These are phyloP conservation scores for Phoma sp. DNA, from an alignment of 2,329 filamentous ascomycete genomes.

Conservation along the genomic window DNA sequence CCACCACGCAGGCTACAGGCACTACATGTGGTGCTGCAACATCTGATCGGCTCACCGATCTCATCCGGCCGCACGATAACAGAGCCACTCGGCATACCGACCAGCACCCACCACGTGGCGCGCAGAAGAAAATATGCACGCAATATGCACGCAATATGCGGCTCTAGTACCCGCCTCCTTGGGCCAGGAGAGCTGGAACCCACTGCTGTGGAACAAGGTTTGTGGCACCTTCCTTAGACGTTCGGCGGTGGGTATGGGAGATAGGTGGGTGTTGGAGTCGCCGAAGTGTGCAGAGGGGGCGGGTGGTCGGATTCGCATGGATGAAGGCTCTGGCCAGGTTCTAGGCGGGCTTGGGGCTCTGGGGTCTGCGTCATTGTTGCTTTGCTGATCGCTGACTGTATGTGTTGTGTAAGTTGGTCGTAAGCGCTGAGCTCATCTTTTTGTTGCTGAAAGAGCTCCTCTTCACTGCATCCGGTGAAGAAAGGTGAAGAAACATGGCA, in stretches of 20 bases:
- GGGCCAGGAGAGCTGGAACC: neutral
- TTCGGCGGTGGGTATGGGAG: neutral
- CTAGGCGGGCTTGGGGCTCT: too few species aligned
- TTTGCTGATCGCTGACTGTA: too few species aligned
- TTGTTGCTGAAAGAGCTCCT: too few species aligned
- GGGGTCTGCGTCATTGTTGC: too few species aligned
- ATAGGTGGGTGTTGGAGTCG: too few species aligned
- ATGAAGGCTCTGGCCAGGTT: too few species aligned
- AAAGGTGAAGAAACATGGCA: too few species aligned
- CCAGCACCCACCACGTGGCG: conserved; percentile 2
- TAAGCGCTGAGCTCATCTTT: too few species aligned
- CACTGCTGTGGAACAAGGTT: neutral
- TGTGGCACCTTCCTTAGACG: conserved; percentile 3
- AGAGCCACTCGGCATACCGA: neutral
- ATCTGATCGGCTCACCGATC: neutral
- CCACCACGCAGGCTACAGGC: neutral
- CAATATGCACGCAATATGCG: conserved; percentile 12
- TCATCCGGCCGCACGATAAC: conserved; percentile 4
- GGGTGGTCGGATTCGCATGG: too few species aligned
- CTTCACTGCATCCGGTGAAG: too few species aligned
- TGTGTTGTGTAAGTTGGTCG: too few species aligned
- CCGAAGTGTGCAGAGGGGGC: too few species aligned
- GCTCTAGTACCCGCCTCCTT: neutral
- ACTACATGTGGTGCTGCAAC: neutral
- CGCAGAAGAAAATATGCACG: conserved; percentile 8